A percentile compares a stretch with the other conserved stretches of the same genome.
Conservation (phyloP, 2,329 filamentous ascomycete genomes). For the Didymella segeticola region DNA sequence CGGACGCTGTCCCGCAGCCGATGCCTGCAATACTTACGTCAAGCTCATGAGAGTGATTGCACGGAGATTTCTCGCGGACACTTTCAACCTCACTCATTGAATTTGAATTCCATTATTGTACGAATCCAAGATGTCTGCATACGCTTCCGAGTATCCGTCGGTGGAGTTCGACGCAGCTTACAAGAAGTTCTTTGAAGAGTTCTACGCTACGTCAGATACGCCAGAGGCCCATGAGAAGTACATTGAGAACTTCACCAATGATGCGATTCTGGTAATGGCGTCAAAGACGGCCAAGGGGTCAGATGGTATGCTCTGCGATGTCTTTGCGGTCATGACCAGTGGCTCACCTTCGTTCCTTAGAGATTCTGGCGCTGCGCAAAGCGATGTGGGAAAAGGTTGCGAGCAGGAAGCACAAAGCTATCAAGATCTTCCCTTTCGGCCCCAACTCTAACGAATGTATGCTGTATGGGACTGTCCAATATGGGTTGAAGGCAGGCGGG, state of each 20-base stretch:
- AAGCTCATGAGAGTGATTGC: constrained; percentile 5
- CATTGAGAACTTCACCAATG: constrained; percentile 54
- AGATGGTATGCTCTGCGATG: constrained; percentile 47
- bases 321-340: background rate
- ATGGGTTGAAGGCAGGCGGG: constrained; percentile 60
- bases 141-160: constrained; percentile 45
- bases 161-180: constrained; percentile 50
- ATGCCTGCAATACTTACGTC: constrained; percentile 10
- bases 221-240: constrained; percentile 59
- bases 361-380: constrained; percentile 59
- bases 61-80: constrained; percentile 12
- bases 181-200: constrained; percentile 54
- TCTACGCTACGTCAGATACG: constrained; percentile 56
- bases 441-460: constrained; percentile 57
- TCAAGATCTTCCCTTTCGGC: constrained; percentile 60
- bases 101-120: constrained; percentile 1
- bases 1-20: constrained; percentile 4
- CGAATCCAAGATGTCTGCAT: constrained; percentile 33
- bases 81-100: constrained; percentile 1
- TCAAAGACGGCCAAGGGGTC: constrained; percentile 55
- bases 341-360: constrained; percentile 34
- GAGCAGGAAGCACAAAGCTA: constrained; percentile 54
- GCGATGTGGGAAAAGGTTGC: constrained; percentile 61
- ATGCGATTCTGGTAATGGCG: constrained; percentile 62
- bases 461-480: constrained; percentile 61